Conservation (phyloP, 148 eudicot species). For the Euryodendron excelsum region DNA sequence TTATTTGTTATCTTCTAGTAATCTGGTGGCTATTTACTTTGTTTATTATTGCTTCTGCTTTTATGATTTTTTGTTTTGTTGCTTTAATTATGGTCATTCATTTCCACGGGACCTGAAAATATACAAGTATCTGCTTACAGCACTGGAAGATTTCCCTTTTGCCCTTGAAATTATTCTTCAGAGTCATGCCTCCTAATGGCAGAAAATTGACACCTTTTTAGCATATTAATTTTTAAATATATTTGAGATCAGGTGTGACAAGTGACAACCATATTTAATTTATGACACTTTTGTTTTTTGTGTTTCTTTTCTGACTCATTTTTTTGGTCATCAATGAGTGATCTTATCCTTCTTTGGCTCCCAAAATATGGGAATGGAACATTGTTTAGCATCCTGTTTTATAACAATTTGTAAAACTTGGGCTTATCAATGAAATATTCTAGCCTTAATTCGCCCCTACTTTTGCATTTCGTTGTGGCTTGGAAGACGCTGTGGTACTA, state of each 20-base stretch:
- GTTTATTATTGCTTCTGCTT: neutral
- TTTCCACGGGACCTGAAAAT: neutral
- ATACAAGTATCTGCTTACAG: neutral
- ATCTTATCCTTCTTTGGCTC: too few relatives aligned
- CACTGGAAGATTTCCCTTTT: neutral
- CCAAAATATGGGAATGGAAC: neutral
- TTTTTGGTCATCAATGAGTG: too few relatives aligned
- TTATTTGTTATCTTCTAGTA: neutral
- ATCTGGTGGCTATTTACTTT: neutral
- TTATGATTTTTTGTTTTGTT: neutral
- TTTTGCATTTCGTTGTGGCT: too few relatives aligned
- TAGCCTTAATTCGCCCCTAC: too few relatives aligned
- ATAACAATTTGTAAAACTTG: neutral
- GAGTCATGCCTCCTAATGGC: too few relatives aligned
- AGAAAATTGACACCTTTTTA: neutral
- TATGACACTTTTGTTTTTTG: too few relatives aligned
- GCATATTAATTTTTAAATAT: neutral
- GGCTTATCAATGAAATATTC: too few relatives aligned
- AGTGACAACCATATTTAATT: too few relatives aligned
- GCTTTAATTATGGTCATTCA: neutral
- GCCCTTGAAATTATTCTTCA: neutral
- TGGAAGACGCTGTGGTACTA: too few relatives aligned
- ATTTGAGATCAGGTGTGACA: neutral
- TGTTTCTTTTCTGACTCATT: too few relatives aligned
- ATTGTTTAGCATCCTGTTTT: neutral